A percentile compares a stretch with the other conserved stretches of the same genome.
Evolutionary conservation across 305 asterid species (phyloP).

Genomic region (Solanum chacoense): DNA sequence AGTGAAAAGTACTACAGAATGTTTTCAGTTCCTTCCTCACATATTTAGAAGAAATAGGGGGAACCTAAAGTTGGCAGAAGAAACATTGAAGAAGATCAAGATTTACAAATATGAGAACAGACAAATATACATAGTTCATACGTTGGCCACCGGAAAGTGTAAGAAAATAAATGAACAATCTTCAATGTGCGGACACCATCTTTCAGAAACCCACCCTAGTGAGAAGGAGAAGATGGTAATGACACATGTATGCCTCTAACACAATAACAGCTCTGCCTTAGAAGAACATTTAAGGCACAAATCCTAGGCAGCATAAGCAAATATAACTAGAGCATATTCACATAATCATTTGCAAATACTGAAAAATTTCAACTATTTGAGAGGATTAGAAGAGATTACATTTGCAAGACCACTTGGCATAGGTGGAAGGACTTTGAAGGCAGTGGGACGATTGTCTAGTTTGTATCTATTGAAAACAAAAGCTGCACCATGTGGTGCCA

Average conservation of each 20-base stretch:
- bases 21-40: background rate
- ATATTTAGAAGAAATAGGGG: background rate
- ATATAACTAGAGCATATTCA: background rate
- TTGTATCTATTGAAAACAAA: constrained; percentile 55
- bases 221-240: background rate
- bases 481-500: constrained; percentile 42
- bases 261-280: background rate
- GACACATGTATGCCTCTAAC: background rate
- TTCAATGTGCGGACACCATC: background rate
- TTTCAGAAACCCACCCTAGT: background rate
- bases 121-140: background rate
- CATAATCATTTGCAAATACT: background rate
- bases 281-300: background rate
- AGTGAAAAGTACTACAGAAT: background rate
- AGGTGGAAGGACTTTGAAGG: constrained; percentile 69
- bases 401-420: constrained; percentile 71
- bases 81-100: background rate
- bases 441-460: constrained; percentile 92
- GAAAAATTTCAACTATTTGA: background rate
- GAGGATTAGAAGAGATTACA: constrained; percentile 29
- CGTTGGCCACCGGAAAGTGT: background rate
- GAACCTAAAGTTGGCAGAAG: background rate
- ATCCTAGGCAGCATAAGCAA: background rate
- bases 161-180: background rate
- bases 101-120: background rate